Conservation (phyloP, 495 filamentous ascomycete species). For the Podospora fimiseda region DNA sequence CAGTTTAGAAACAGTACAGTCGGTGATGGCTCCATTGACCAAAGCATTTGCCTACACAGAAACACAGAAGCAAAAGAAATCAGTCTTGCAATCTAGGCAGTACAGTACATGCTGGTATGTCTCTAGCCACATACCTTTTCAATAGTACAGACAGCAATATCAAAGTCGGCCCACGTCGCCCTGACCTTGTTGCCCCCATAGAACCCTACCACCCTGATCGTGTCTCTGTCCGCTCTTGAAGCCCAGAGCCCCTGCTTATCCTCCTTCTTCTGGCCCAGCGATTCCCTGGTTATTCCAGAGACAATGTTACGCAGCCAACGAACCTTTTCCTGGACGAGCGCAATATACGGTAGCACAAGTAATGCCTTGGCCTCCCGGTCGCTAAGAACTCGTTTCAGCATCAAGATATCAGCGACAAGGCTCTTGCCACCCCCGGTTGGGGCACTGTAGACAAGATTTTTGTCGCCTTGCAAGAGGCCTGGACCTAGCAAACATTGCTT, state of each 20-base stretch:
- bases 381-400: slow-evolving; percentile 65
- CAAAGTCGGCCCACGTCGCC: slow-evolving; percentile 65
- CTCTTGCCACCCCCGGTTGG: slow-evolving; percentile 81
- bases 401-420: slow-evolving; percentile 67
- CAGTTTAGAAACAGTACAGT: slow-evolving; percentile 58
- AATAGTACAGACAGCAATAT: slow-evolving; percentile 76
- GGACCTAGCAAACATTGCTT: slow-evolving; percentile 66
- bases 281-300: slow-evolving; percentile 51
- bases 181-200: slow-evolving; percentile 66
- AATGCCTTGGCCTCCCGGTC: slow-evolving; percentile 63
- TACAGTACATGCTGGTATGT: no score
- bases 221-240: slow-evolving; percentile 38
- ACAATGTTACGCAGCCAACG: slow-evolving; percentile 68
- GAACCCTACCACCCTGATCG: slow-evolving; percentile 61
- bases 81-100: no score
- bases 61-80: background rate
- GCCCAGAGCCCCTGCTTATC: slow-evolving; percentile 34
- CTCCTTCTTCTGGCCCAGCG: slow-evolving; percentile 8
- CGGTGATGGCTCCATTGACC: slow-evolving; percentile 68
- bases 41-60: slow-evolving; percentile 80
- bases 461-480: slow-evolving; percentile 58
- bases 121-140: slow-evolving; percentile 60
- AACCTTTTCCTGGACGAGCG: slow-evolving; percentile 77
- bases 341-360: slow-evolving; percentile 74
- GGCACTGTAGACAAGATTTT: slow-evolving; percentile 76